Evolutionary conservation across 78 protist genomes (phyloP).

Genomic region (Dictyostelium capitatum): DNA sequence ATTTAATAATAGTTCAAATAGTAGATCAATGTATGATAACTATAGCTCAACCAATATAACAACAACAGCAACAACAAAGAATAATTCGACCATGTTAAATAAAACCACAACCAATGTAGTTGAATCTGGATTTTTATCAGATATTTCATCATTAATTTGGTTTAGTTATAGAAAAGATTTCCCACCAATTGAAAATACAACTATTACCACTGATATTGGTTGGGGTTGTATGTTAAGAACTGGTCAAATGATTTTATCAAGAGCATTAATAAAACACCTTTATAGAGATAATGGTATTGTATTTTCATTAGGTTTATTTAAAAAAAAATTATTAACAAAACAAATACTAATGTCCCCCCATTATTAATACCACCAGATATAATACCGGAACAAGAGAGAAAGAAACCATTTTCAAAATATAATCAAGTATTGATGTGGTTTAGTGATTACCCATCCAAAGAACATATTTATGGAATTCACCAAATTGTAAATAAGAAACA

Average conservation of each 20-base stretch:
- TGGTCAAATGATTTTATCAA: slow-evolving; percentile 73
- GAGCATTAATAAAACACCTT: slow-evolving; percentile 49
- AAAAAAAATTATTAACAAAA: neutral
- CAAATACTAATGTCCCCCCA: no score
- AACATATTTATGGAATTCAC: slow-evolving; percentile 39
- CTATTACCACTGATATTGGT: slow-evolving; percentile 81
- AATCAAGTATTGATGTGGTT: slow-evolving; percentile 45
- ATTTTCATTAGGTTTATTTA: neutral
- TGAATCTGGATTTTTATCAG: slow-evolving; percentile 30
- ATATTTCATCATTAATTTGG: slow-evolving; percentile 58
- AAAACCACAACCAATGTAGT: neutral
- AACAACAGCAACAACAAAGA: neutral
- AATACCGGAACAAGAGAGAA: neutral
- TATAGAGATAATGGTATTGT: slow-evolving; percentile 43
- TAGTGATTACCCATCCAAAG: slow-evolving; percentile 53
- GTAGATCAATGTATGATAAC: neutral
- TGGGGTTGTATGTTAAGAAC: slow-evolving; percentile 86
- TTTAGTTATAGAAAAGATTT: slow-evolving; percentile 86
- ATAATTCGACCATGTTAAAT: neutral
- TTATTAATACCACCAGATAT: neutral
- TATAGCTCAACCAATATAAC: neutral
- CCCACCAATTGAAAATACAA: slow-evolving; percentile 49
- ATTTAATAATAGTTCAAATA: neutral
- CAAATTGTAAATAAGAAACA: slow-evolving; percentile 69
- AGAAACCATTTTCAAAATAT: slow-evolving; percentile 34